Evolutionary conservation across 176 grass and related monocot species (phyloP).

Genomic region (Saccharum spontaneum): DNA sequence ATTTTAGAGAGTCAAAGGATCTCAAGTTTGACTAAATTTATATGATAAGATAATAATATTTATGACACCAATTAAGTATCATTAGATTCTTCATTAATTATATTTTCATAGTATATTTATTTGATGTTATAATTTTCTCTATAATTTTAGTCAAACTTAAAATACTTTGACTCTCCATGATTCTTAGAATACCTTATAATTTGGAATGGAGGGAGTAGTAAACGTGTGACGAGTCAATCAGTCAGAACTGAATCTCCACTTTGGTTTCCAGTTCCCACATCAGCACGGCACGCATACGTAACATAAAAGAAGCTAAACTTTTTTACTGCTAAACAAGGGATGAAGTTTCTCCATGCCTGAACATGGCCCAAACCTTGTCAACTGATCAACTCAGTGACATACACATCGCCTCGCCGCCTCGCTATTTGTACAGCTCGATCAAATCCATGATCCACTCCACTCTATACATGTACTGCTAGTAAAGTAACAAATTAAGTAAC

Average conservation of each 20-base stretch:
- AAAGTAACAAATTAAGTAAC: not conserved
- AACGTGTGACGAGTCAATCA: not conserved
- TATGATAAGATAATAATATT: too few species aligned
- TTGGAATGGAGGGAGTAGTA: not conserved
- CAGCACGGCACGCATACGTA: not conserved
- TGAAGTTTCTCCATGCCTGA: constrained; percentile 54
- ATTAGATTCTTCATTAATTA: too few species aligned
- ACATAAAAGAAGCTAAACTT: constrained; percentile 2
- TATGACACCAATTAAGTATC: too few species aligned
- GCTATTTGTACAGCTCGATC: constrained; percentile 50
- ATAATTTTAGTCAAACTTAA: too few species aligned
- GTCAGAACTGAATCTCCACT: not conserved
- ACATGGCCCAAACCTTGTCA: constrained; percentile 51
- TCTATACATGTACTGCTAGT: constrained; percentile 30
- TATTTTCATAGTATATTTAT: too few species aligned
- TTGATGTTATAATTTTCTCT: too few species aligned
- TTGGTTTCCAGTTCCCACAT: not conserved
- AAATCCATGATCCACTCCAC: not conserved
- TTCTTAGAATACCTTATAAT: too few species aligned
- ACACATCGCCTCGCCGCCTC: constrained; percentile 55
- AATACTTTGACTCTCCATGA: too few species aligned
- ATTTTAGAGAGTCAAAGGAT: too few species aligned
- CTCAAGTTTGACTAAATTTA: too few species aligned
- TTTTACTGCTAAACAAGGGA: constrained; percentile 47
- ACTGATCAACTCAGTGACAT: constrained; percentile 50